Evolutionary conservation across 2,329 filamentous ascomycete genomes (phyloP), one percentile per base, ranked within the genome.

Genomic region (Colletotrichum tanaceti): DNA sequence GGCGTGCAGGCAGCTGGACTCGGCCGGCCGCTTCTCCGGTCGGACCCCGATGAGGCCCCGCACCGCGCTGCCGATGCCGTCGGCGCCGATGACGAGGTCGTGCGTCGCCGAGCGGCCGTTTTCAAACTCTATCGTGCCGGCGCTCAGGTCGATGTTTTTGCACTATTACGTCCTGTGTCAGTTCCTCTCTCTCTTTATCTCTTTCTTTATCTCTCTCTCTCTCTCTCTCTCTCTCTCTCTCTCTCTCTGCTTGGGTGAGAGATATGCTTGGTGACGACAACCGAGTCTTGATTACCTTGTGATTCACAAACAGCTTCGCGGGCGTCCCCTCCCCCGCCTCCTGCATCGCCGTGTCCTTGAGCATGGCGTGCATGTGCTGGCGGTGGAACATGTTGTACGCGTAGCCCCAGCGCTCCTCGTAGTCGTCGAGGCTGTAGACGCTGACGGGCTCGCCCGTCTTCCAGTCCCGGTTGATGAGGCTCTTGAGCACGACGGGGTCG

Each of bases 381-480:
- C 89, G 82, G 73, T 91, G 89, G 72, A 91, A 91, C 87, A 90
- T 90, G 76, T 91, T 89, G 75, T 91, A 90, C 0, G 86, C 82
- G 24, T 87, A 85, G 14, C 89, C 89, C 89, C 89, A 92, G 62
- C 81, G 81, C 78, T 87, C 75, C 76, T 91, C 85, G 65, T 92
- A 92, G 73, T 91, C 89, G 13, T 79, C 84, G 20, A 92, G 77
- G 72, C 87, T 84, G 72, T 90, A 91, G 0, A 89, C 86, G 71
- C 85, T 91, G 28, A 89, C 84, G 0, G 87, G 85, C 77, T 91
- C 86, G 0, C 90, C 90, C 1, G 89, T 91, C 75, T 86, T 85
- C 90, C 90, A 92, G 77, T 92, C 89, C 4, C 87, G 85, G 75
- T 89, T 90, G 79, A 92, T 91, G 60, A 92, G 83, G 73, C 89